Conservation (phyloP, 78 protist species). For the Polysphondylium violaceum region DNA sequence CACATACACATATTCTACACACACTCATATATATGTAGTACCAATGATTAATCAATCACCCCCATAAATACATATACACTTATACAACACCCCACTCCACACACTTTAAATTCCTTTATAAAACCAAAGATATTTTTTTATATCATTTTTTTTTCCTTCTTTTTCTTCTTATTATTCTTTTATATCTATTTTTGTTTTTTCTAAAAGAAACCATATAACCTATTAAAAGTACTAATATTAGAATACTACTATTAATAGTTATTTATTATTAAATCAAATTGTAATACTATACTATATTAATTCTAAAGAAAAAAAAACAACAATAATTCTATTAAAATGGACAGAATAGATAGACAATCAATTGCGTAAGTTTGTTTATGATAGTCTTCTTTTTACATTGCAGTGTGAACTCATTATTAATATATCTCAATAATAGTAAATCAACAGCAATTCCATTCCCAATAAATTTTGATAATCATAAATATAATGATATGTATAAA, state of each 20-base stretch:
- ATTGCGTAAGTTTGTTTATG: slow-evolving; percentile 53
- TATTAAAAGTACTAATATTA: no score
- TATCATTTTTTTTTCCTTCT: not conserved
- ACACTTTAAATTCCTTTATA: no score
- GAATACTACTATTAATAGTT: no score
- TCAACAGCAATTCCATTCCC: slow-evolving; percentile 75
- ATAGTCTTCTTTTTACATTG: no score
- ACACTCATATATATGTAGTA: no score
- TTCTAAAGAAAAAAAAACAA: not conserved
- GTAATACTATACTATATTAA: not conserved
- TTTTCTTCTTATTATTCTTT: not conserved
- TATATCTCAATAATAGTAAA: not conserved
- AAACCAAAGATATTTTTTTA: no score
- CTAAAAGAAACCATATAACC: no score
- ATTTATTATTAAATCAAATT: not conserved
- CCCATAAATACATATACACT: no score
- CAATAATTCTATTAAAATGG: not conserved
- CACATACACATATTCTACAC: no score
- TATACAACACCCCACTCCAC: no score
- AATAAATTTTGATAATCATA: slow-evolving; percentile 69
- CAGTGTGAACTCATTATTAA: not conserved
- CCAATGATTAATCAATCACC: no score
- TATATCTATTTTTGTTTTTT: not conserved
- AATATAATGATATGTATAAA: slow-evolving; percentile 63
- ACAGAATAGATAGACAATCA: slow-evolving; percentile 77